phyloP scores from a whole-genome alignment of 441 rosid species.

The Pelargonium myrrhifolium region DNA sequence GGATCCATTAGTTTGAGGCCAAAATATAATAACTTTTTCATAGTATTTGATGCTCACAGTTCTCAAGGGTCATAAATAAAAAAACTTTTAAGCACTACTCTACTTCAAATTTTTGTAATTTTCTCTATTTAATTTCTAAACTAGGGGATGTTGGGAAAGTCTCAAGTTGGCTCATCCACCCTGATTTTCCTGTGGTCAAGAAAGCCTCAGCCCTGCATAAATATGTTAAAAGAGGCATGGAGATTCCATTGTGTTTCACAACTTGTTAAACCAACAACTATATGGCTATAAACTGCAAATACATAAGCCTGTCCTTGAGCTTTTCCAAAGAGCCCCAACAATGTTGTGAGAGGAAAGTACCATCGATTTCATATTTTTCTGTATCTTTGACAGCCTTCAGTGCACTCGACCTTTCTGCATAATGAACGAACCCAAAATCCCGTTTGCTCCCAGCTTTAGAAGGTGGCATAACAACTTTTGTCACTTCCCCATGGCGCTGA shows the following conservation, averaged over 20 bases:
- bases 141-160: too few relatives aligned
- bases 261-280: background rate
- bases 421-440: constrained; percentile 94
- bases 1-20: too few relatives aligned
- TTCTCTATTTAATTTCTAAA: too few relatives aligned
- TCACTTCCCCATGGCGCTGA: constrained; percentile 85
- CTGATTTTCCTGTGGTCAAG: too few relatives aligned
- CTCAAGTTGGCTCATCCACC: too few relatives aligned
- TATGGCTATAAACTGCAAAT: background rate
- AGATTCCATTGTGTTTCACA: background rate
- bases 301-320: background rate
- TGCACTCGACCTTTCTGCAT: constrained; percentile 92
- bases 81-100: too few relatives aligned
- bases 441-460: constrained; percentile 77
- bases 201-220: too few relatives aligned
- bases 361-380: constrained; percentile 85
- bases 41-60: too few relatives aligned
- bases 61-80: too few relatives aligned
- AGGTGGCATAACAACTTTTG: constrained; percentile 91
- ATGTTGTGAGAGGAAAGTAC: constrained; percentile 31
- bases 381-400: constrained; percentile 82
- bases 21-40: too few relatives aligned
- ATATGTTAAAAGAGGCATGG: background rate
- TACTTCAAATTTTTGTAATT: too few relatives aligned
- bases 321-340: too few relatives aligned